Evolutionary conservation across 2,329 filamentous ascomycete species (phyloP), one percentile per base, ranked within the genome.

Genomic region (Harringtonia lauricola): DNA sequence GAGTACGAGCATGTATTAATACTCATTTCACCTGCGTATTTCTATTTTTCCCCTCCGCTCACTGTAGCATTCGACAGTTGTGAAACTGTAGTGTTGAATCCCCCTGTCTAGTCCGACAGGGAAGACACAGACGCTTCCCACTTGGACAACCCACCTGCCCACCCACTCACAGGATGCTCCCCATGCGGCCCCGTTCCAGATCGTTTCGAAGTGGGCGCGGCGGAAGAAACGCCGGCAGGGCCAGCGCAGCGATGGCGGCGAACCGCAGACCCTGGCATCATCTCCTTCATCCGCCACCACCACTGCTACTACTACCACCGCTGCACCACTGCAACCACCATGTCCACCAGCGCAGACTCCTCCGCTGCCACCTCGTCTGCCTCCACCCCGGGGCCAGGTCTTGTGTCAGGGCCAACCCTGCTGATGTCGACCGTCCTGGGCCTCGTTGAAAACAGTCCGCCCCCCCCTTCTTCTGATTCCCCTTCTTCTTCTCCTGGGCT

Each of bases 381-480:
- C 49, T 41, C 47, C 33, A 45, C 48, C 49, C 44, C 47, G 36
- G 50, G 49, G 51, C 56, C 53, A 55, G 59, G 54, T 46, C 48
- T 50, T 57, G 62, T 63, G 51, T 64, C 62, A 60, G 57, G 55
- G 45, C 49, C 51, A 52, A 52, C 55, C 54, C 57, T 60, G 57
- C 56, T 55, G 48, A 51, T 55, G 48, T 54, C 55, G 52, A 57
- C 54, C 44, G 49, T 51, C 42, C 41, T 53, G 44, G 53, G 48
- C 44, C 48, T 50, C 41, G 51, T 52, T 57, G 58, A 63, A 57
- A 62, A 41, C 36, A 36, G 60, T 13, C 18, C 14, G 24, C n/a
- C 21, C 55, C 57, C 54, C 57, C 51, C 48, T 56, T 14, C 29
- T 30, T 22, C 19, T 17, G 10, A 6, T 14, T 19, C 33, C 2